Conservation (phyloP, 169 alveolate species). For the Plasmodium cynomolgi region DNA sequence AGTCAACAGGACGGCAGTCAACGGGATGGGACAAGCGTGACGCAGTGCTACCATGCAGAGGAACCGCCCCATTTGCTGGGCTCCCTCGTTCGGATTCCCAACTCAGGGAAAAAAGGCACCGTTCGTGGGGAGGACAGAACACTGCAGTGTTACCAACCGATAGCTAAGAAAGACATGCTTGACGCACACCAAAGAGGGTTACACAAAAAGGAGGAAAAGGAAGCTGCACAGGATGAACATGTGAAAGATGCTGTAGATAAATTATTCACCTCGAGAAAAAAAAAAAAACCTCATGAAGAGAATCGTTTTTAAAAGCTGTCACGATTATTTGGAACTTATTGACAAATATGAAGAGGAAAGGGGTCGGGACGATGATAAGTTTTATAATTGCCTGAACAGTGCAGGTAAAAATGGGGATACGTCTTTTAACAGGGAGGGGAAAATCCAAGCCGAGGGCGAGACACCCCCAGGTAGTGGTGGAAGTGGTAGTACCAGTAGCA, state of each 20-base stretch:
- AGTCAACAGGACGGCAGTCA: background rate
- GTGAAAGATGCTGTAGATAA: slow-evolving; percentile 57
- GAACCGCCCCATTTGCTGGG: background rate
- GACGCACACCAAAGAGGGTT: background rate
- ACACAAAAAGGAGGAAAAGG: background rate
- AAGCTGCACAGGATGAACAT: slow-evolving; percentile 30
- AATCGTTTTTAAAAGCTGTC: slow-evolving; percentile 28
- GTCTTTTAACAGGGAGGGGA: background rate
- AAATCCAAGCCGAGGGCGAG: background rate
- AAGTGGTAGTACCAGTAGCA: too few species aligned
- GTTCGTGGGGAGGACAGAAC: background rate
- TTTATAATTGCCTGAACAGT: slow-evolving; percentile 25
- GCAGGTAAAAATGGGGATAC: background rate
- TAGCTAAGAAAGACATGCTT: background rate
- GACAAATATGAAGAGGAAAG: slow-evolving; percentile 25
- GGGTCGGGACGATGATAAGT: slow-evolving; percentile 20
- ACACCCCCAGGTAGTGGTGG: background rate
- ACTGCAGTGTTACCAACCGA: background rate
- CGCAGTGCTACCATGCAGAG: background rate
- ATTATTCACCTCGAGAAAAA: slow-evolving; percentile 38
- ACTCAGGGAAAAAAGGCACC: background rate
- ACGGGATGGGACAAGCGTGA: background rate
- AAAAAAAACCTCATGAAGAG: slow-evolving; percentile 67
- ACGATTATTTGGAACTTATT: slow-evolving; percentile 54
- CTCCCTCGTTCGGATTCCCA: background rate